Evolutionary conservation across 768 basidiomycete species (phyloP).

Genomic region (Mycena maculata): DNA sequence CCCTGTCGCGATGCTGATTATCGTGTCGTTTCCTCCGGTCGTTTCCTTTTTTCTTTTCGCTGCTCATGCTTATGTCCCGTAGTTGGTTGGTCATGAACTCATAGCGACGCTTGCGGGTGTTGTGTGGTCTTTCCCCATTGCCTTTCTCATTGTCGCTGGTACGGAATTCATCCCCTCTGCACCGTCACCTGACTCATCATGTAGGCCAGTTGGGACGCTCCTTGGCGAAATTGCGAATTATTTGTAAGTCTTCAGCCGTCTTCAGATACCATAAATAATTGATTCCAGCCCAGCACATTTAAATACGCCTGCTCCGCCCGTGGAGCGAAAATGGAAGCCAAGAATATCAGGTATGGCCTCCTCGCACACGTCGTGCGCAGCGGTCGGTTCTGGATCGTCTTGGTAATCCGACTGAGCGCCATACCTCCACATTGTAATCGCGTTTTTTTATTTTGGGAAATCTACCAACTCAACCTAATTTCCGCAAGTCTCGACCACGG

Average conservation of each 20-base stretch:
- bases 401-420: constrained; percentile 80
- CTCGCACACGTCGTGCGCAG: constrained; percentile 79
- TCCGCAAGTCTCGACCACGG: constrained; percentile 87
- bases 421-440: constrained; percentile 88
- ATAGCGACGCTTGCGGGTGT: constrained; percentile 87
- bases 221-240: constrained; percentile 89
- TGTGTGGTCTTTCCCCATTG: constrained; percentile 56
- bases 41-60: not conserved
- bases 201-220: constrained; percentile 72
- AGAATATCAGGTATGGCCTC: constrained; percentile 68
- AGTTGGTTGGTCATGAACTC: constrained; percentile 94
- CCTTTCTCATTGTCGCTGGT: constrained; percentile 16
- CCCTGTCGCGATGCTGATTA: constrained; percentile 10
- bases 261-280: not conserved
- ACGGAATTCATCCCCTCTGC: constrained; percentile 74
- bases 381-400: constrained; percentile 86
- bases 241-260: constrained; percentile 47
- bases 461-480: no score
- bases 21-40: constrained; percentile 26
- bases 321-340: constrained; percentile 76
- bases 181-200: constrained; percentile 55
- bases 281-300: constrained; percentile 62
- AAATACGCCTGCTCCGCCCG: constrained; percentile 80
- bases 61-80: not conserved
- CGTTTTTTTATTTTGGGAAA: no score